Evolutionary conservation across 2,329 filamentous ascomycete species (phyloP).

Genomic region (Aspergillus carbonarius): DNA sequence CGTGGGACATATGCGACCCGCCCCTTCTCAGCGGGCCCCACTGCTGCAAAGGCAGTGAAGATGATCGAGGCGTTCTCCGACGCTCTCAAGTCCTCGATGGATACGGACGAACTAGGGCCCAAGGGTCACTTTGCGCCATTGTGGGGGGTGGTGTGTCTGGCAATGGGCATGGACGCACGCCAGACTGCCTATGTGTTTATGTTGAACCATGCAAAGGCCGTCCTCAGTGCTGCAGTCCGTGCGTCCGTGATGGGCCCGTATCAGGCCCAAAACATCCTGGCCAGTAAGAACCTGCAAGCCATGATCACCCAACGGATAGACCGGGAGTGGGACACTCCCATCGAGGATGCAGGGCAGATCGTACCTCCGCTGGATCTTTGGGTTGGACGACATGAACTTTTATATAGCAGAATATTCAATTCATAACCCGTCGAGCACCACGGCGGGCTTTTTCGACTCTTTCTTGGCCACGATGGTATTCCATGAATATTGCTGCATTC

Average conservation of each 20-base stretch:
- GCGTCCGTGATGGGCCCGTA: conserved; percentile 66
- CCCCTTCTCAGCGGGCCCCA: conserved; percentile 10
- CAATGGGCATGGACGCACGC: conserved; percentile 52
- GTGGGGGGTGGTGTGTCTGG: conserved; percentile 57
- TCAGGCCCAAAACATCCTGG: conserved; percentile 61
- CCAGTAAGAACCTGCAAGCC: conserved; percentile 52
- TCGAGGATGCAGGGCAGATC: conserved; percentile 59
- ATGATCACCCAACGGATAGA: conserved; percentile 52
- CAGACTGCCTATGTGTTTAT: conserved; percentile 62
- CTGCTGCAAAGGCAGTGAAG: conserved; percentile 22
- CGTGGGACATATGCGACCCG: conserved; percentile 32
- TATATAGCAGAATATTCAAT: conserved; percentile 68
- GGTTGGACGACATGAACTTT: conserved; percentile 63
- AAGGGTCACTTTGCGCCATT: conserved; percentile 61
- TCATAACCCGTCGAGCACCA: conserved; percentile 44
- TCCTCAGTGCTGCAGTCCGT: conserved; percentile 62
- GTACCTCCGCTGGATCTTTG: conserved; percentile 64
- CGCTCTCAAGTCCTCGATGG: conserved; percentile 36
- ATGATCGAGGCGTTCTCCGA: conserved; percentile 41
- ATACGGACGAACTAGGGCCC: conserved; percentile 33
- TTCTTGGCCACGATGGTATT: conserved; percentile 14
- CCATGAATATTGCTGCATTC: conserved; percentile 24
- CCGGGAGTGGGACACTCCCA: conserved; percentile 48
- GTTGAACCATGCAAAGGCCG: conserved; percentile 63
- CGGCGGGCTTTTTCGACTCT: not conserved